Evolutionary conservation across 176 grass and related monocot genomes (phyloP).

Genomic region (Raddia distichophylla): DNA sequence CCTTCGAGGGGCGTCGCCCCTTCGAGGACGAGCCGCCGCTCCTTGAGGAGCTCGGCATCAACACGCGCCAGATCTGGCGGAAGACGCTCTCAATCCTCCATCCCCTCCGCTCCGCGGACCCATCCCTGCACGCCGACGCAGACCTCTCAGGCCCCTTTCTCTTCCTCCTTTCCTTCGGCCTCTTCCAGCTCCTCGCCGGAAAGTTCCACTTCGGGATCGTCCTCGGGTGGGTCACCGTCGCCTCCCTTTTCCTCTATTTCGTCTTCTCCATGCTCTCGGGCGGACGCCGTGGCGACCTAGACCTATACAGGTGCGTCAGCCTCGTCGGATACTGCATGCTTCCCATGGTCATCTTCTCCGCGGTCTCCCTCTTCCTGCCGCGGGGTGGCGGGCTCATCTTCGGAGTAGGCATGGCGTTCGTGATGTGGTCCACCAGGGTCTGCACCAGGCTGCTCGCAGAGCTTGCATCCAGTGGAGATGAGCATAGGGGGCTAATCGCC

Average conservation of each 20-base stretch:
- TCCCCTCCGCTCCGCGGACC: conserved; percentile 76
- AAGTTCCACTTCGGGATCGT: conserved; percentile 98
- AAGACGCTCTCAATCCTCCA: conserved; percentile 92
- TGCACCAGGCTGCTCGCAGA: conserved; percentile 83
- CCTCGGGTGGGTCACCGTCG: conserved; percentile 89
- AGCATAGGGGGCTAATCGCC: conserved; percentile 76
- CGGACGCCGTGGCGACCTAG: conserved; percentile 76
- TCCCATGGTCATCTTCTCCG: conserved; percentile 98
- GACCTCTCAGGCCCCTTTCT: conserved; percentile 93
- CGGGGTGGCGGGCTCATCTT: conserved; percentile 75
- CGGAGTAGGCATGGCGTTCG: conserved; percentile 70
- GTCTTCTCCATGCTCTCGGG: conserved; percentile 86
- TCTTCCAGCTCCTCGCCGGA: conserved; percentile 92
- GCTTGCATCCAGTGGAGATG: conserved; percentile 83
- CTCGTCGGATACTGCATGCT: conserved; percentile 96
- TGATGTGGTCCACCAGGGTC: conserved; percentile 89
- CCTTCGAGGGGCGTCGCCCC: conserved; percentile 82
- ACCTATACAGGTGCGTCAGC: conserved; percentile 89
- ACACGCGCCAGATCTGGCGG: conserved; percentile 97
- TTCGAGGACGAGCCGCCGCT: conserved; percentile 95
- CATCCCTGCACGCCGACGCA: conserved; percentile 77
- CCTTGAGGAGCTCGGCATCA: conserved; percentile 98
- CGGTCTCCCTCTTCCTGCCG: conserved; percentile 80
- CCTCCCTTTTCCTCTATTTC: conserved; percentile 88
- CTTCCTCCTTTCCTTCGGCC: conserved; percentile 86